Evolutionary conservation across 768 basidiomycete species (phyloP).

Genomic region (Suillus variegatus): DNA sequence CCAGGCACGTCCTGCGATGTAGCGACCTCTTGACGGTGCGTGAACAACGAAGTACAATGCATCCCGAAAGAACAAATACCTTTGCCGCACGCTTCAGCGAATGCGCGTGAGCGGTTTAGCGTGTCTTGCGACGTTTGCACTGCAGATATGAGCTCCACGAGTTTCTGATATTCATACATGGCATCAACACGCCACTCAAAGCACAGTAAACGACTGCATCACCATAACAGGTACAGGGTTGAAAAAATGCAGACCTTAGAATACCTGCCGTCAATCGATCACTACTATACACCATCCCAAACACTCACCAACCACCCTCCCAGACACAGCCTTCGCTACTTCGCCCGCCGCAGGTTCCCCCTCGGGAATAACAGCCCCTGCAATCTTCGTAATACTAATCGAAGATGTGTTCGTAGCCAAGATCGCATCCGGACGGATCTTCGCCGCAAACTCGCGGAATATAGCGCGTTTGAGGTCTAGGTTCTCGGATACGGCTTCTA

Average conservation of each 20-base stretch:
- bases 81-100: constrained; percentile 90
- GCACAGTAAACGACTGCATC: constrained; percentile 17
- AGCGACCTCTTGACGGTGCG: constrained; percentile 70
- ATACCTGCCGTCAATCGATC: constrained; percentile 4
- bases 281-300: not conserved
- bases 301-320: constrained; percentile 77
- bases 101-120: constrained; percentile 72
- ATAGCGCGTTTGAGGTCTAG: constrained; percentile 76
- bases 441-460: constrained; percentile 68
- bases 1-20: constrained; percentile 91
- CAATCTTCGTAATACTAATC: constrained; percentile 94
- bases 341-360: constrained; percentile 59
- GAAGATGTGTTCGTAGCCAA: constrained; percentile 93
- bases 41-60: not conserved
- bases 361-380: constrained; percentile 69
- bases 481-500: constrained; percentile 93
- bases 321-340: constrained; percentile 61
- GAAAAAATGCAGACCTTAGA: constrained; percentile 85
- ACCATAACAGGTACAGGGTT: constrained; percentile 98
- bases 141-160: constrained; percentile 94
- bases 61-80: constrained; percentile 39
- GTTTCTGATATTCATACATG: constrained; percentile 51
- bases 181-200: not conserved
- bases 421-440: constrained; percentile 72
- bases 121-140: constrained; percentile 85